Conservation (phyloP, 805 yeast genomes). For the Vanderwaltozyma yarrowii region DNA sequence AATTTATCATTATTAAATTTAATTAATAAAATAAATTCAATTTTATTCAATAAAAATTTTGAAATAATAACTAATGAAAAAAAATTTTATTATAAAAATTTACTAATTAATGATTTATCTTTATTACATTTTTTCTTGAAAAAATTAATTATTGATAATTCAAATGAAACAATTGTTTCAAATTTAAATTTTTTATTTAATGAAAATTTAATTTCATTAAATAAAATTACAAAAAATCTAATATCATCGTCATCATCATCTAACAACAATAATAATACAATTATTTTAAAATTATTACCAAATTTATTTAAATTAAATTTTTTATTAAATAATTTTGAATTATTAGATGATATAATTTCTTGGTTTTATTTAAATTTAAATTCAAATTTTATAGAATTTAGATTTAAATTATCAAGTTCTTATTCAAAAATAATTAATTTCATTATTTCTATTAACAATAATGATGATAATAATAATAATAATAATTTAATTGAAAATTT, state of each 20-base stretch:
- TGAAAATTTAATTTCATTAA: neutral
- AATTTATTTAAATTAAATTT: slow-evolving; percentile 17
- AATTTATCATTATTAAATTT: neutral
- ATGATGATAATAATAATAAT: no score
- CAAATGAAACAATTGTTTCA: neutral
- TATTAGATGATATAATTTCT: slow-evolving; percentile 40
- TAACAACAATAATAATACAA: neutral
- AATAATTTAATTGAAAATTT: slow-evolving; percentile 5
- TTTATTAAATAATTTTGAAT: slow-evolving; percentile 26
- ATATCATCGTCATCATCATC: no score
- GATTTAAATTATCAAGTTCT: slow-evolving; percentile 61
- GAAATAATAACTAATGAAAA: neutral
- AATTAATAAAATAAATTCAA: neutral
- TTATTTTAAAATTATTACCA: slow-evolving; percentile 13
- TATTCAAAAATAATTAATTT: slow-evolving; percentile 37
- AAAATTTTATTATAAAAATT: no score
- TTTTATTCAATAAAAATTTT: neutral
- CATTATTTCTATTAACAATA: slow-evolving; percentile 12
- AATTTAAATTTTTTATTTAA: no score
- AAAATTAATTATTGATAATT: neutral
- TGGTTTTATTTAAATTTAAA: slow-evolving; percentile 36
- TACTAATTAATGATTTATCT: slow-evolving; percentile 6
- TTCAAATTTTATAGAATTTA: slow-evolving; percentile 42
- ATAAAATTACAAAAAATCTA: no score
- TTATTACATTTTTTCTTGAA: slow-evolving; percentile 13